Evolutionary conservation across 1,284 basidiomycete genomes (phyloP).

Genomic region (Fistulinella cinereoalba): DNA sequence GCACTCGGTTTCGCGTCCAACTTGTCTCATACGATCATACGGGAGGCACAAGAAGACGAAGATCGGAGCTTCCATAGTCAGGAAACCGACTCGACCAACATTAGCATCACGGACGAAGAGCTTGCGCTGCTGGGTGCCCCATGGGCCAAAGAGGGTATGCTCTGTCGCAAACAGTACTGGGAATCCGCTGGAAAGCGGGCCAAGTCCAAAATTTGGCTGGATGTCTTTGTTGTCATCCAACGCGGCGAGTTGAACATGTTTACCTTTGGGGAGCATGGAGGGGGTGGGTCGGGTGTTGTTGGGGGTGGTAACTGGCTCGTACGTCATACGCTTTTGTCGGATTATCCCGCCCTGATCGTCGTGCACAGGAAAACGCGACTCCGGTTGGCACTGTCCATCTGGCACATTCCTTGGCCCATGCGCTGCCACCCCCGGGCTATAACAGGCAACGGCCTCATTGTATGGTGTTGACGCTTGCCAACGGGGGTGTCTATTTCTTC

Average conservation of each 20-base stretch:
- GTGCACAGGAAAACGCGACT: conserved; percentile 74
- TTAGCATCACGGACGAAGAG: conserved; percentile 91
- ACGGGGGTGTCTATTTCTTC: conserved; percentile 92
- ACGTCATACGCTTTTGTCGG: conserved; percentile 32
- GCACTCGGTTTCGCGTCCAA: conserved; percentile 95
- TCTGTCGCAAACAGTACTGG: conserved; percentile 93
- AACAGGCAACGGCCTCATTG: conserved; percentile 87
- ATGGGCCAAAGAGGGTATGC: conserved; percentile 98
- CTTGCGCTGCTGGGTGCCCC: conserved; percentile 91
- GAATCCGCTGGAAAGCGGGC: conserved; percentile 80
- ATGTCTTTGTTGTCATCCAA: conserved; percentile 94
- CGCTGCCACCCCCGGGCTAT: conserved; percentile 89
- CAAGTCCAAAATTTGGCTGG: conserved; percentile 85
- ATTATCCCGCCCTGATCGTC: conserved; percentile 1
- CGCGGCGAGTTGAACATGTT: conserved; percentile 96
- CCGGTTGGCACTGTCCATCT: conserved; percentile 79
- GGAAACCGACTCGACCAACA: conserved; percentile 59
- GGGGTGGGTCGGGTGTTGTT: conserved; percentile 59
- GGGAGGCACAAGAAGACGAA: conserved; percentile 92
- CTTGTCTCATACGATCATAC: conserved; percentile 93
- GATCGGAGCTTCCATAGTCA: conserved; percentile 66
- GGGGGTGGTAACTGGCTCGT: conserved; percentile 98
- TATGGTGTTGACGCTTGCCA: conserved; percentile 90
- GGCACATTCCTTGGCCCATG: conserved; percentile 85
- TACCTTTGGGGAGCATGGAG: conserved; percentile 73